Conservation (phyloP, 345 rosid genomes). For the Noccaea bulbosa region DNA sequence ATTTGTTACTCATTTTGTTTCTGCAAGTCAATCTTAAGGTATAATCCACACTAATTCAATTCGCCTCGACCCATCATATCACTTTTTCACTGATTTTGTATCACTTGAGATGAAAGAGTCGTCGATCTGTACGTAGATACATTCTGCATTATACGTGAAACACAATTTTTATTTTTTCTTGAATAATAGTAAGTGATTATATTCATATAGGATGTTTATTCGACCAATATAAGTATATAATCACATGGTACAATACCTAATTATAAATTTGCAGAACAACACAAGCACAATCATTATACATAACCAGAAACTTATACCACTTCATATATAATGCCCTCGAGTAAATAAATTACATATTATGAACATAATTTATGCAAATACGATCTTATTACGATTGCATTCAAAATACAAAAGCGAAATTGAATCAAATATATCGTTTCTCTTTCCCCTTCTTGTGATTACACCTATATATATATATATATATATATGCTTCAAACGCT, state of each 20-base stretch:
- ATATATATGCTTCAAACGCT: slow-evolving; percentile 21
- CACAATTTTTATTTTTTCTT: background rate
- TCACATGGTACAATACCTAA: background rate
- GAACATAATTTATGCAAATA: background rate
- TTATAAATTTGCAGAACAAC: background rate
- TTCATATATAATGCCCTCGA: background rate
- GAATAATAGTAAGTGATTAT: background rate
- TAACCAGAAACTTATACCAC: background rate
- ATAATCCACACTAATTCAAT: too few species aligned
- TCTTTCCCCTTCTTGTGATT: background rate
- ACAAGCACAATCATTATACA: slow-evolving; percentile 5
- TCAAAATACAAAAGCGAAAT: slow-evolving; percentile 22
- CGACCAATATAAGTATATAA: background rate
- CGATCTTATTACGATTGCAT: slow-evolving; percentile 27
- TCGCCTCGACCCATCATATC: background rate
- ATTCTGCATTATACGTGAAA: background rate
- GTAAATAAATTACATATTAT: slow-evolving; percentile 1
- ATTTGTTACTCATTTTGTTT: too few species aligned
- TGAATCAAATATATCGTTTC: background rate
- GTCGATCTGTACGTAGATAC: too few species aligned
- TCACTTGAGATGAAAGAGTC: background rate
- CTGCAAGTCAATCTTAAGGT: too few species aligned
- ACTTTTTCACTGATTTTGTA: background rate
- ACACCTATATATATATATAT: slow-evolving; percentile 5
- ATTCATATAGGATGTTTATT: slow-evolving; percentile 9